Evolutionary conservation across 257 asterid genomes (phyloP).

Genomic region (Haberlea rhodopensis): DNA sequence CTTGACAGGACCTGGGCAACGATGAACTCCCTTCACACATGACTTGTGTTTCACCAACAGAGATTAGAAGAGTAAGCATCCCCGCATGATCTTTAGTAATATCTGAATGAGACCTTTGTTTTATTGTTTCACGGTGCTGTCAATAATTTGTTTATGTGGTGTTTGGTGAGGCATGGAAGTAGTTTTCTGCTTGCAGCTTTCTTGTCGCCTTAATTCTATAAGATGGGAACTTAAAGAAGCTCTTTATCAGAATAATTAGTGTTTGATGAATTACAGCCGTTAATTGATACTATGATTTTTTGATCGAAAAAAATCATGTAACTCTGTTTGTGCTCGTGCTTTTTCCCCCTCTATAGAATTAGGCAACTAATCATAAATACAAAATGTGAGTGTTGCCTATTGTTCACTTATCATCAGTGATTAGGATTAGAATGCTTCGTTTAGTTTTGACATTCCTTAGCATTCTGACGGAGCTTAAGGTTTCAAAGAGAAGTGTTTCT

Average conservation of each 20-base stretch:
- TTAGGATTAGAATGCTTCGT: no score
- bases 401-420: no score
- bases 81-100: constrained; percentile 10
- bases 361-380: no score
- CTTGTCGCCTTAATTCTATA: neutral
- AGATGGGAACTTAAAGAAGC: neutral
- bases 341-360: no score
- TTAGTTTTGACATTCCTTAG: no score
- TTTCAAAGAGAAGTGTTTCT: neutral
- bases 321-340: no score
- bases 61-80: constrained; percentile 71
- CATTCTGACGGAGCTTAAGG: neutral
- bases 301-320: no score
- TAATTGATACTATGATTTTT: neutral
- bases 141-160: neutral
- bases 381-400: no score
- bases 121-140: no score
- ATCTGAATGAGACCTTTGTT: neutral
- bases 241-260: no score
- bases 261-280: neutral
- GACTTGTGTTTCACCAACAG: constrained; percentile 70
- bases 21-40: constrained; percentile 86
- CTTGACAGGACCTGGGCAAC: constrained; percentile 69
- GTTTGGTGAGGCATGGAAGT: neutral
- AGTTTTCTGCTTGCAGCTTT: no score